A percentile compares a stretch with the other conserved stretches of the same genome.
These are phyloP conservation scores for Hsuehochloa calcarea DNA, from an alignment of 176 grass and related monocot genomes.

Conservation along the genomic window DNA sequence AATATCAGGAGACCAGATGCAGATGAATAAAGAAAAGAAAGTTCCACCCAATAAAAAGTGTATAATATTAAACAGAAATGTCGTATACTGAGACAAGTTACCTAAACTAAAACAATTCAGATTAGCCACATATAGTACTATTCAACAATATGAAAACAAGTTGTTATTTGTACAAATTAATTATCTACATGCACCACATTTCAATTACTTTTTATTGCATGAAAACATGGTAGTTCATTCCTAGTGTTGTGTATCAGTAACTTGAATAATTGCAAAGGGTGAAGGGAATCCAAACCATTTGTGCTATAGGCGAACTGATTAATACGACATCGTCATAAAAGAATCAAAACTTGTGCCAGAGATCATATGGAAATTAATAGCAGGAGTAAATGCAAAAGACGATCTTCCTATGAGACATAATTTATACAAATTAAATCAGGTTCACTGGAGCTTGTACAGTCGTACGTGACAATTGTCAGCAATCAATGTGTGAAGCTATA, in stretches of 20 bases:
- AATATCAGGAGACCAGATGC: neutral
- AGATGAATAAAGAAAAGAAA: slow-evolving; percentile 8
- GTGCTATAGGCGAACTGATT: neutral
- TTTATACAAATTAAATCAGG: neutral
- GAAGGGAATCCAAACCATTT: neutral
- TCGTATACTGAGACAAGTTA: neutral
- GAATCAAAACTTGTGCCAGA: neutral
- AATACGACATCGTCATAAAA: neutral
- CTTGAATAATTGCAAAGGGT: neutral
- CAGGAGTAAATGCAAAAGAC: neutral
- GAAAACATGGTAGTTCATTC: neutral
- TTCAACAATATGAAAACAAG: neutral
- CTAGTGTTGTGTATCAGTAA: neutral
- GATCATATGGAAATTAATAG: neutral
- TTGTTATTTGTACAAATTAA: neutral
- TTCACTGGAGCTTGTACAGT: neutral
- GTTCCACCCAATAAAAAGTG: neutral
- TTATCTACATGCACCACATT: neutral
- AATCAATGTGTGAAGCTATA: neutral
- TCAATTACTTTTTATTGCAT: neutral
- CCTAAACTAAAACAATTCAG: neutral
- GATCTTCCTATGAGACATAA: neutral
- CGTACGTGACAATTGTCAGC: neutral
- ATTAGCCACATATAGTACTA: neutral
- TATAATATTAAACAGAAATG: neutral